Percentiles rank a stretch among this genome's conserved stretches.
These are phyloP conservation scores for Aspergillus bombycis DNA, from an alignment of 2,329 filamentous ascomycete genomes.

Conservation along the genomic window DNA sequence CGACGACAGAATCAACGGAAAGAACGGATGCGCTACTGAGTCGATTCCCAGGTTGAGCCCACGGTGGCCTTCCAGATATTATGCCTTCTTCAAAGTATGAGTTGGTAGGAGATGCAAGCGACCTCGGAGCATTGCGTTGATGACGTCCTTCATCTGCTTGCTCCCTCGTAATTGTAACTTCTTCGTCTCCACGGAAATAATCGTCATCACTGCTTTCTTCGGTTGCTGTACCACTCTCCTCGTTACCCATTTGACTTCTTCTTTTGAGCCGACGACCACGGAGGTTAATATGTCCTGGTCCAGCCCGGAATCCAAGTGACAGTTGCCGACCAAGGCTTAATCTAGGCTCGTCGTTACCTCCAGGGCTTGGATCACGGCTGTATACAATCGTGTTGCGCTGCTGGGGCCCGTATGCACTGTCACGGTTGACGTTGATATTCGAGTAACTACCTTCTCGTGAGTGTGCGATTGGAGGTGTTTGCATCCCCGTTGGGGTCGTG, in stretches of 20 bases:
- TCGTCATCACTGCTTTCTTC: conserved; percentile 44
- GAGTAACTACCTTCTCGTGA: conserved; percentile 35
- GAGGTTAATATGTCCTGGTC: conserved; percentile 41
- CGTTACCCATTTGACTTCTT: conserved; percentile 28
- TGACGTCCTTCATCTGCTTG: conserved; percentile 35
- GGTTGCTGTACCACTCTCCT: conserved; percentile 36
- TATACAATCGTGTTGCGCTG: conserved; percentile 45
- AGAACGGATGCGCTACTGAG: conserved; percentile 52
- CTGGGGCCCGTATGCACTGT: conserved; percentile 39
- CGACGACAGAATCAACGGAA: conserved; percentile 60
- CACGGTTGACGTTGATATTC: conserved; percentile 32
- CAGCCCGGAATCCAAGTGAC: conserved; percentile 45
- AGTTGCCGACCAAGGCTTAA: conserved; percentile 40
- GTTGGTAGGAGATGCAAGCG: conserved; percentile 28
- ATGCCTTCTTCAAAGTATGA: conserved; percentile 40
- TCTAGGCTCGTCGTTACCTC: conserved; percentile 32
- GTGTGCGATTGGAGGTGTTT: conserved; percentile 38
- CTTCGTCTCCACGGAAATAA: conserved; percentile 41
- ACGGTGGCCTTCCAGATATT: conserved; percentile 28
- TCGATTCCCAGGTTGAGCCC: conserved; percentile 33
- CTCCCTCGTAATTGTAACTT: conserved; percentile 42
- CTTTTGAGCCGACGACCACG: conserved; percentile 33
- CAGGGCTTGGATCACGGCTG: conserved; percentile 41
- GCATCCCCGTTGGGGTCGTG: conserved; percentile 32
- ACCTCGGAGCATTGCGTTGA: conserved; percentile 21